These are phyloP conservation scores for Tranzscheliella williamsii DNA, from an alignment of 1,284 basidiomycete genomes.

Conservation along the genomic window DNA sequence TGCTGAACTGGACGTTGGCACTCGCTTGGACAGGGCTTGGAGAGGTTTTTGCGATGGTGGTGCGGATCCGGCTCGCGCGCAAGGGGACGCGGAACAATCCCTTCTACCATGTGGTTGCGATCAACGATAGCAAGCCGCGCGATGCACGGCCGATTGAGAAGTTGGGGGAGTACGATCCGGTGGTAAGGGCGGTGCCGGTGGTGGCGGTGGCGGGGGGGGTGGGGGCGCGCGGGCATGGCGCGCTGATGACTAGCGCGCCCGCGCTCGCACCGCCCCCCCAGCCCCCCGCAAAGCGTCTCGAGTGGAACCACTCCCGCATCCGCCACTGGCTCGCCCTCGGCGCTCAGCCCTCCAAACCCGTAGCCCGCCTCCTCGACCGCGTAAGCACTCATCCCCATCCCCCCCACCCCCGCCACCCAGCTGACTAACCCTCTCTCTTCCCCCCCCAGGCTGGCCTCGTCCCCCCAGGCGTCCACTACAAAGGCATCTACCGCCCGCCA, in stretches of 20 bases:
- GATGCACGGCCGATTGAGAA: conserved; percentile 89
- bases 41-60: too few relatives aligned
- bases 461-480: conserved; percentile 44
- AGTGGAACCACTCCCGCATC: conserved; percentile 89
- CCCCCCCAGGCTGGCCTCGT: conserved; percentile 39
- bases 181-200: conserved; percentile 11
- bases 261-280: conserved; percentile 57
- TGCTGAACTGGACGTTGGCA: too few relatives aligned
- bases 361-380: conserved; percentile 76
- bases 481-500: conserved; percentile 47
- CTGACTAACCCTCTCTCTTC: neutral
- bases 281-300: conserved; percentile 69
- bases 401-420: too few relatives aligned
- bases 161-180: conserved; percentile 82
- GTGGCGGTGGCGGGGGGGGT: neutral
- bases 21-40: too few relatives aligned
- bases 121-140: conserved; percentile 73
- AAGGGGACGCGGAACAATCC: conserved; percentile 79
- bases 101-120: conserved; percentile 85
- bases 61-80: conserved; percentile 81
- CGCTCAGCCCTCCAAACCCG: conserved; percentile 78
- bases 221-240: conserved; percentile 24
- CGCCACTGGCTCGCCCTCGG: conserved; percentile 85
- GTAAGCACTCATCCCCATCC: conserved; percentile 65
- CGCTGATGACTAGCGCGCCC: conserved; percentile 42